Percentiles rank a stretch among this genome's conserved stretches.
Conservation (phyloP, 768 basidiomycete species). For the Amanita subjunquillea region DNA sequence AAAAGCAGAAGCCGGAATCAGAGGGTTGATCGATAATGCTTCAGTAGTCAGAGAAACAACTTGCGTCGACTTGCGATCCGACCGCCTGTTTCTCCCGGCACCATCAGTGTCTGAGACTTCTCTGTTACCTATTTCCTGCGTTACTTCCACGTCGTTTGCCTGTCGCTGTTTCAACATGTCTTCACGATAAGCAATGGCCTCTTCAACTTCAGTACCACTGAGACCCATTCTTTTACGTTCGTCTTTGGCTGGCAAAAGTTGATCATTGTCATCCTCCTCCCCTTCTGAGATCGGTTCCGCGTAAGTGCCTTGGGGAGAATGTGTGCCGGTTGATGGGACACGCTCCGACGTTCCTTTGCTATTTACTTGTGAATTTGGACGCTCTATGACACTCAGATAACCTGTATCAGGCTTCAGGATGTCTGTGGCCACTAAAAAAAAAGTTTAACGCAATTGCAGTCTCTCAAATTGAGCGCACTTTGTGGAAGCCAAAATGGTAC, state of each 20-base stretch:
- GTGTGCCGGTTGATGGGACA: conserved; percentile 31
- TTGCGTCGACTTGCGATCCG: conserved; percentile 6
- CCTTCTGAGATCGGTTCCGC: conserved; percentile 92
- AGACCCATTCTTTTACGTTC: conserved; percentile 78
- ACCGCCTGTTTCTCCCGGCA: conserved; percentile 6
- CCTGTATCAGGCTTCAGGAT: conserved; percentile 89
- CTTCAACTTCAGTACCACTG: conserved; percentile 62
- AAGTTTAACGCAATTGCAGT: background rate
- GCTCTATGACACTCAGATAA: conserved; percentile 61
- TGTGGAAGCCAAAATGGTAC: conserved; percentile 99
- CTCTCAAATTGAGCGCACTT: conserved; percentile 34
- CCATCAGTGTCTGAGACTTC: conserved; percentile 17
- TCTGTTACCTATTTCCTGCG: conserved; percentile 11
- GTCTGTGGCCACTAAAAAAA: conserved; percentile 76
- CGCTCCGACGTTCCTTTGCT: conserved; percentile 39
- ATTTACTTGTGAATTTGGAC: conserved; percentile 42
- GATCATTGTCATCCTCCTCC: conserved; percentile 78
- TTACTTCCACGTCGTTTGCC: conserved; percentile 13
- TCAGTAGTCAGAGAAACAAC: conserved; percentile 18
- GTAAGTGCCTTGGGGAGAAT: conserved; percentile 44
- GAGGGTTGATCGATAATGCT: conserved; percentile 68
- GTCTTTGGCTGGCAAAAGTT: conserved; percentile 60
- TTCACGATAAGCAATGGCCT: conserved; percentile 82
- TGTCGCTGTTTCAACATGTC: conserved; percentile 49
- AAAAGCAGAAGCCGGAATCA: conserved; percentile 75